Conservation (phyloP, 495 filamentous ascomycete genomes). For the Lasiosphaeris hirsuta region DNA sequence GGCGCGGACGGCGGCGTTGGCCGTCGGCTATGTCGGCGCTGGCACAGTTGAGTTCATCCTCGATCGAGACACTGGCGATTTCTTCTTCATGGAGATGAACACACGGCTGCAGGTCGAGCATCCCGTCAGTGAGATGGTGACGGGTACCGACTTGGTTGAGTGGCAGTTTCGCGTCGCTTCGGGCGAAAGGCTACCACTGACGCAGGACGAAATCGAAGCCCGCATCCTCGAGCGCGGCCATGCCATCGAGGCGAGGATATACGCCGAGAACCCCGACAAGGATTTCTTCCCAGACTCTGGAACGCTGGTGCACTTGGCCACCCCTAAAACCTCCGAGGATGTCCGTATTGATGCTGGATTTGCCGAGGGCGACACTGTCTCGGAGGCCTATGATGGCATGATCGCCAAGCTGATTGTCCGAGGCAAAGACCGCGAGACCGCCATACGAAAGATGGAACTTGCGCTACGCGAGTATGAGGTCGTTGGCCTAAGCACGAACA, state of each 20-base stretch:
- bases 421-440: conserved; percentile 70
- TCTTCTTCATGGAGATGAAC: conserved; percentile 99
- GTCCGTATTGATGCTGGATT: conserved; percentile 93
- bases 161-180: conserved; percentile 96
- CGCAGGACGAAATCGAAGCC: conserved; percentile 75
- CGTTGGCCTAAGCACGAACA: conserved; percentile 89
- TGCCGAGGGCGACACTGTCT: conserved; percentile 84
- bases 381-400: conserved; percentile 97
- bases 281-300: conserved; percentile 95
- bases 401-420: conserved; percentile 97
- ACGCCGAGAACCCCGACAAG: conserved; percentile 87
- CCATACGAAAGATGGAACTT: conserved; percentile 75
- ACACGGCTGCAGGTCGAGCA: conserved; percentile 96
- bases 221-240: conserved; percentile 73
- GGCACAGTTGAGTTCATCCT: conserved; percentile 99
- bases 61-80: conserved; percentile 87
- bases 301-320: conserved; percentile 75
- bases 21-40: conserved; percentile 92
- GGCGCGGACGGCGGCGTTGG: conserved; percentile 80
- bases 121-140: conserved; percentile 95
- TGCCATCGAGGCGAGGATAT: conserved; percentile 93
- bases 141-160: conserved; percentile 87
- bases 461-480: conserved; percentile 90
- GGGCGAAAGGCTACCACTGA: conserved; percentile 79
- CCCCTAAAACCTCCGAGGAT: conserved; percentile 62